Percentiles rank a stretch among this genome's conserved stretches.
phyloP scores from a whole-genome alignment of 768 basidiomycete species.

The Fomitopsis pulvina region DNA sequence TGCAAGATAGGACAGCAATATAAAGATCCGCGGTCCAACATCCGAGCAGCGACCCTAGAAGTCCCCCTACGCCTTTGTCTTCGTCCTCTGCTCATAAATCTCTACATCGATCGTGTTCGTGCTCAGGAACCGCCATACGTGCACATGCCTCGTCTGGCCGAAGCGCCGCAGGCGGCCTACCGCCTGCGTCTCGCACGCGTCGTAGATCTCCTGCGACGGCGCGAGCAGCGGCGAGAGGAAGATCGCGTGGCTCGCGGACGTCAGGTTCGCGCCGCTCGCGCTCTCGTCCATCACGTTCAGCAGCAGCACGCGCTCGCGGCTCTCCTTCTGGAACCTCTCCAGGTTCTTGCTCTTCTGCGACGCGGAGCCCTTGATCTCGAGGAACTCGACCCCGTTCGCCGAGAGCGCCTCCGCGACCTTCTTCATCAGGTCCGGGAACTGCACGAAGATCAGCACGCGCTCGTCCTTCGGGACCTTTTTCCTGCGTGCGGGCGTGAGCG shows the following conservation, averaged over 20 bases:
- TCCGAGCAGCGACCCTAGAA: no score
- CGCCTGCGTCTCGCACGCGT: conserved; percentile 77
- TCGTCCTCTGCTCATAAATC: conserved; percentile 54
- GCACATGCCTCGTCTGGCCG: conserved; percentile 76
- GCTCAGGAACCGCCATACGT: conserved; percentile 82
- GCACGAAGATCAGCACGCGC: conserved; percentile 89
- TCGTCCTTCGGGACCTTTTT: conserved; percentile 66
- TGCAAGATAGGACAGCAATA: no score
- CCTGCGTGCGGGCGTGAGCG: conserved; percentile 28
- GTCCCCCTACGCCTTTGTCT: no score
- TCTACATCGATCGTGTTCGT: conserved; percentile 84
- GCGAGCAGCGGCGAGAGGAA: conserved; percentile 91
- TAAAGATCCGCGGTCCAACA: no score
- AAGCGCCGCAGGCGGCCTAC: conserved; percentile 80
- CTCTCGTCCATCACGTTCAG: conserved; percentile 94
- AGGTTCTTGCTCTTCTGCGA: conserved; percentile 75
- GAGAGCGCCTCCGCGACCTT: conserved; percentile 82
- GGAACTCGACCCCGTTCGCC: conserved; percentile 64
- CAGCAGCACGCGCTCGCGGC: conserved; percentile 73
- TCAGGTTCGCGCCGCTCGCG: conserved; percentile 90
- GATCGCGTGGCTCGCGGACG: conserved; percentile 89
- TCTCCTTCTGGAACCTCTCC: conserved; percentile 79
- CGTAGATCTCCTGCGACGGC: conserved; percentile 75
- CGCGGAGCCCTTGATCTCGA: conserved; percentile 78
- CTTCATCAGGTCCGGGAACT: conserved; percentile 89